Evolutionary conservation across 2,329 filamentous ascomycete species (phyloP).

Genomic region (Verticillium alfalfae): DNA sequence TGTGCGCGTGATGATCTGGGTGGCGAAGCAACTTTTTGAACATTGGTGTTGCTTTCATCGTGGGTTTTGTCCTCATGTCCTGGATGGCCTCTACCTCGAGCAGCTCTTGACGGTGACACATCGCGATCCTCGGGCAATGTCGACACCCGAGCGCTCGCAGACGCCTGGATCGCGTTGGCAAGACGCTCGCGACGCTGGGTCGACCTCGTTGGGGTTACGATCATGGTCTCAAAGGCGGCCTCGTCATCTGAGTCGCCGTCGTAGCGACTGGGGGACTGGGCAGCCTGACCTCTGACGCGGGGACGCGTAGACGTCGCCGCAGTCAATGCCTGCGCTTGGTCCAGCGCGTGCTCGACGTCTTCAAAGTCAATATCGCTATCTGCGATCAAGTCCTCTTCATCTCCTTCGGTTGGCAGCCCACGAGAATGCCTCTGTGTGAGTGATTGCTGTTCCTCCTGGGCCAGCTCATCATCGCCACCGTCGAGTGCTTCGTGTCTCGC

Average conservation of each 20-base stretch:
- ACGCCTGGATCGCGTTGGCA: constrained; percentile 3
- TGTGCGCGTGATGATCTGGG: background rate
- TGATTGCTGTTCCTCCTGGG: background rate
- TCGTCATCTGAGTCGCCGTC: constrained; percentile 12
- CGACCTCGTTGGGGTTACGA: constrained; percentile 13
- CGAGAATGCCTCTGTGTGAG: background rate
- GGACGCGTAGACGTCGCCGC: background rate
- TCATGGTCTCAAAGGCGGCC: constrained; percentile 28
- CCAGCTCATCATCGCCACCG: background rate
- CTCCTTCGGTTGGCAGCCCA: background rate
- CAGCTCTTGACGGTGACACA: constrained; percentile 3
- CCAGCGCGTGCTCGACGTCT: background rate
- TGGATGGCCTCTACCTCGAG: background rate
- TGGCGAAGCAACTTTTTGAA: background rate
- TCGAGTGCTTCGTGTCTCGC: background rate
- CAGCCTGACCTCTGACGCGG: background rate
- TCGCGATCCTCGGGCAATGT: background rate
- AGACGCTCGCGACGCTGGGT: constrained; percentile 5
- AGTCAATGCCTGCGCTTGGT: background rate
- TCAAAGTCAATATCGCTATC: constrained; percentile 10
- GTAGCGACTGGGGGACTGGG: background rate
- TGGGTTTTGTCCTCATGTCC: background rate
- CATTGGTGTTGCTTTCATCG: background rate
- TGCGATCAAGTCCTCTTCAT: constrained; percentile 2
- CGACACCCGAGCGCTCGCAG: constrained; percentile 2